phyloP scores from a whole-genome alignment of 2,329 filamentous ascomycete species.

The Chrysoporthe austroafricana region DNA sequence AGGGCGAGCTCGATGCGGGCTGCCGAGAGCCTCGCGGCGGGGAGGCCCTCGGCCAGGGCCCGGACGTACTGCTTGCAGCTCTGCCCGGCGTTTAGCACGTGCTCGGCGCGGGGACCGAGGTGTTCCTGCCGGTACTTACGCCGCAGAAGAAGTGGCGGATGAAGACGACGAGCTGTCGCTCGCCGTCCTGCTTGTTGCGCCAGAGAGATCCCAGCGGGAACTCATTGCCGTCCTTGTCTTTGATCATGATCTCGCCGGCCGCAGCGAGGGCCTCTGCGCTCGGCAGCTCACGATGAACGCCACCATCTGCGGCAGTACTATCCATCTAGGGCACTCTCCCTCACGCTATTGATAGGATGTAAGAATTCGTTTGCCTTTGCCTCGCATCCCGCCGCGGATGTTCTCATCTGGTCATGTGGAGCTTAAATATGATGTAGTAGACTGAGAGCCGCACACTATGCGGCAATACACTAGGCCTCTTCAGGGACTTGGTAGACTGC shows the following conservation, averaged over 20 bases:
- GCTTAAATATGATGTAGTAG: neutral
- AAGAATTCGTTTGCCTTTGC: neutral
- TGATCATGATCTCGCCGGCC: slow-evolving; percentile 20
- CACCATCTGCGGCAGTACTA: neutral
- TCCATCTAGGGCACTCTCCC: neutral
- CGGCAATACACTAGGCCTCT: neutral
- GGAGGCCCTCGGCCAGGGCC: slow-evolving; percentile 8
- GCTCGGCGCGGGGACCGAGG: neutral
- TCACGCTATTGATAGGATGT: neutral
- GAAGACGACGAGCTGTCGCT: slow-evolving; percentile 19
- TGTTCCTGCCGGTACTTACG: neutral
- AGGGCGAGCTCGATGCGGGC: slow-evolving; percentile 11
- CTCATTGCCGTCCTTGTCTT: slow-evolving; percentile 11
- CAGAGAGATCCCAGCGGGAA: slow-evolving; percentile 14
- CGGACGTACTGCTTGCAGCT: slow-evolving; percentile 16
- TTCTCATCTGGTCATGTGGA: neutral
- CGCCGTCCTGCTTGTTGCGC: slow-evolving; percentile 7
- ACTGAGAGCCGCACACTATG: neutral
- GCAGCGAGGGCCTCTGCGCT: neutral
- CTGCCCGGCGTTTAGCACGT: slow-evolving; percentile 7
- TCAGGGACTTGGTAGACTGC: neutral
- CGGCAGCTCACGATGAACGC: slow-evolving; percentile 14
- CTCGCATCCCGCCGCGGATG: neutral
- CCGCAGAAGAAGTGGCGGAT: slow-evolving; percentile 23
- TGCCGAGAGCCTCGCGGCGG: slow-evolving; percentile 8